Conservation (phyloP, 2,329 filamentous ascomycete species). For the Cercospora sp. region DNA sequence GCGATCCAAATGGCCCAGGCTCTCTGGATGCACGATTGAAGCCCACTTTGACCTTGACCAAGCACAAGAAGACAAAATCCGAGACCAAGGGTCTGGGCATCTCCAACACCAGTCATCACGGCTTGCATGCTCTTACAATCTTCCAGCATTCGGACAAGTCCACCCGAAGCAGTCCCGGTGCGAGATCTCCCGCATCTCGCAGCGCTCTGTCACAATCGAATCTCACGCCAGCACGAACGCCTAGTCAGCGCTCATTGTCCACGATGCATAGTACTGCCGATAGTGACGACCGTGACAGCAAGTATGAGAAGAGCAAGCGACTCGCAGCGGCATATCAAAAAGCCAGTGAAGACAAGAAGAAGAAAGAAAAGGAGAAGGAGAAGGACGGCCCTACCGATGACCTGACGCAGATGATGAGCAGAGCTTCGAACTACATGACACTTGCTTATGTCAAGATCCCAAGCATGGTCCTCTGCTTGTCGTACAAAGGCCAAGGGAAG, state of each 20-base stretch:
- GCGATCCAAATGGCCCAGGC: constrained; percentile 63
- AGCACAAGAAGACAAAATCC: constrained; percentile 33
- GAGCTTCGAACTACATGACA: constrained; percentile 96
- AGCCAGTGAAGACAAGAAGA: constrained; percentile 31
- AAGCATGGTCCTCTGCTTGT: constrained; percentile 90
- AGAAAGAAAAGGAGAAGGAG: constrained; percentile 55
- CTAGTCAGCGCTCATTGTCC: constrained; percentile 37
- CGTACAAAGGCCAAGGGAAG: constrained; percentile 93
- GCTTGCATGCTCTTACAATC: constrained; percentile 45
- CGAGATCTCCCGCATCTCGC: constrained; percentile 27
- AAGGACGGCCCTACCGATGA: constrained; percentile 77
- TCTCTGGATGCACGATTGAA: constrained; percentile 79
- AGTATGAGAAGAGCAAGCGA: constrained; percentile 36
- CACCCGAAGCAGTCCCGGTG: constrained; percentile 20
- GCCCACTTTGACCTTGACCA: constrained; percentile 69
- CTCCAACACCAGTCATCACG: constrained; percentile 26
- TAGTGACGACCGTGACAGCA: constrained; percentile 29
- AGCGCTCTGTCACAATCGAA: constrained; percentile 33
- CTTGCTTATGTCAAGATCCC: constrained; percentile 93
- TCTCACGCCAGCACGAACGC: constrained; percentile 32
- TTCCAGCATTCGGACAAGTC: constrained; percentile 46
- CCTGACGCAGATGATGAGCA: constrained; percentile 91
- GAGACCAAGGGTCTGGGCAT: constrained; percentile 40
- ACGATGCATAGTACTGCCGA: constrained; percentile 32
- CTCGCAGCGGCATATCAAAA: constrained; percentile 10